phyloP scores from a whole-genome alignment of 1,284 basidiomycete species.

The Mycena sp. region DNA sequence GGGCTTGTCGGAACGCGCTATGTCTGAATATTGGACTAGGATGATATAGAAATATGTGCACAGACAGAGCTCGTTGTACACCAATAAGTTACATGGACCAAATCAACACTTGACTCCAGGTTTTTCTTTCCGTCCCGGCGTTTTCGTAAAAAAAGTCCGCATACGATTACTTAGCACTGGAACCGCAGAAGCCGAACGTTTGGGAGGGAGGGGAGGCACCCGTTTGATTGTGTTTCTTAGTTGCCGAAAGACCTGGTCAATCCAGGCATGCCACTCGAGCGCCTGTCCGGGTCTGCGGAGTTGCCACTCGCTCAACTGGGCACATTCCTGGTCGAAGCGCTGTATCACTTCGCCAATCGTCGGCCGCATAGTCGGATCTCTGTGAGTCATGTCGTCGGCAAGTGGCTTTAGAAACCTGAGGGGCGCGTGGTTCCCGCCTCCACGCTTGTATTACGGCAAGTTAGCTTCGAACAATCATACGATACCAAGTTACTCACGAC shows the following conservation, averaged over 20 bases:
- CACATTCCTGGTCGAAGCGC: background rate
- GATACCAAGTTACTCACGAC: too few relatives aligned
- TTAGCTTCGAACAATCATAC: too few relatives aligned
- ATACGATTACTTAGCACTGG: too few relatives aligned
- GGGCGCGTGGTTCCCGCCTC: too few relatives aligned
- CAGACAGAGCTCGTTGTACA: too few relatives aligned
- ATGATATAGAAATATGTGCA: too few relatives aligned
- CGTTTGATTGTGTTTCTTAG: background rate
- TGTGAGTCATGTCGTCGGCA: background rate
- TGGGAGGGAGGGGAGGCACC: background rate
- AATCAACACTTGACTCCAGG: too few relatives aligned
- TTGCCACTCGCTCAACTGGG: background rate
- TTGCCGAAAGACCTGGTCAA: background rate
- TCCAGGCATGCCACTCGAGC: background rate
- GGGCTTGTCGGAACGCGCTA: too few relatives aligned
- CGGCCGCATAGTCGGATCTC: background rate
- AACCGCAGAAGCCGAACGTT: too few relatives aligned
- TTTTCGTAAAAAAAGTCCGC: background rate
- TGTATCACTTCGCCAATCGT: constrained; percentile 5
- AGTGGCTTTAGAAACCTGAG: background rate
- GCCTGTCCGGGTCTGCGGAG: background rate
- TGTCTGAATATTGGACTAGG: too few relatives aligned
- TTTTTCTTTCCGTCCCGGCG: constrained; percentile 10
- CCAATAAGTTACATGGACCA: too few relatives aligned
- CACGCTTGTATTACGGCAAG: too few relatives aligned